Evolutionary conservation across 371 early-diverging fungal species (phyloP).

Genomic region (Mucor circinelloides): DNA sequence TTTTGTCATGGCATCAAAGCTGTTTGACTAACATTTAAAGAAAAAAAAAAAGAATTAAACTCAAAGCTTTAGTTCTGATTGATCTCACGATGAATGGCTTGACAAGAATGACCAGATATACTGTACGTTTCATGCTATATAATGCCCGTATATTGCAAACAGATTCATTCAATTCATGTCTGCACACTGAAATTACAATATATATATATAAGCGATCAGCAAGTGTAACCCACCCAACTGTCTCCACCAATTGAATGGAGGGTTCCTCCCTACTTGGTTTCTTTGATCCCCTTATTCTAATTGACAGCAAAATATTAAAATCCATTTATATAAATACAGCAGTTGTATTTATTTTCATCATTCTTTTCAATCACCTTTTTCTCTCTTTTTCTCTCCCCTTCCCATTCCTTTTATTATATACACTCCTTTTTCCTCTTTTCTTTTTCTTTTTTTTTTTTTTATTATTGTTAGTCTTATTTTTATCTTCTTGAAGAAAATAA

Average conservation of each 20-base stretch:
- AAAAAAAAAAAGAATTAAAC: no score
- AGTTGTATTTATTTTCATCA: conserved; percentile 6
- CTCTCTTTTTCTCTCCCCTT: conserved; percentile 13
- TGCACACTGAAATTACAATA: neutral
- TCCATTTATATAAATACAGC: conserved; percentile 13
- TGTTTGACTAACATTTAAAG: neutral
- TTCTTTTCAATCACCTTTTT: conserved; percentile 9
- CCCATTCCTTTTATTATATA: conserved; percentile 23
- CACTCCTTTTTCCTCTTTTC: conserved; percentile 2
- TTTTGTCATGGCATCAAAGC: neutral
- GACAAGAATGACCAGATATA: no score
- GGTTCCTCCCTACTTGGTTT: neutral
- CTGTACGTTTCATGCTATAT: no score
- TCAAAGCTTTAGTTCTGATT: no score
- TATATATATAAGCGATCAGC: conserved; percentile 1
- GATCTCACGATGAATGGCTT: no score
- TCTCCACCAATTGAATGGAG: neutral
- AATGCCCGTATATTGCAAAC: neutral
- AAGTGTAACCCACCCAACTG: neutral
- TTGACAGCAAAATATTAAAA: conserved; percentile 13
- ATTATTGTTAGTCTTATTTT: conserved; percentile 1
- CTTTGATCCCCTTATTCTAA: conserved; percentile 5
- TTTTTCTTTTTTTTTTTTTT: conserved; percentile 6
- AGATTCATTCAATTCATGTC: neutral
- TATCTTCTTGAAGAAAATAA: conserved; percentile 12